Conservation (phyloP, 164 flowering plant genomes). For the Cinnamomum chago region DNA sequence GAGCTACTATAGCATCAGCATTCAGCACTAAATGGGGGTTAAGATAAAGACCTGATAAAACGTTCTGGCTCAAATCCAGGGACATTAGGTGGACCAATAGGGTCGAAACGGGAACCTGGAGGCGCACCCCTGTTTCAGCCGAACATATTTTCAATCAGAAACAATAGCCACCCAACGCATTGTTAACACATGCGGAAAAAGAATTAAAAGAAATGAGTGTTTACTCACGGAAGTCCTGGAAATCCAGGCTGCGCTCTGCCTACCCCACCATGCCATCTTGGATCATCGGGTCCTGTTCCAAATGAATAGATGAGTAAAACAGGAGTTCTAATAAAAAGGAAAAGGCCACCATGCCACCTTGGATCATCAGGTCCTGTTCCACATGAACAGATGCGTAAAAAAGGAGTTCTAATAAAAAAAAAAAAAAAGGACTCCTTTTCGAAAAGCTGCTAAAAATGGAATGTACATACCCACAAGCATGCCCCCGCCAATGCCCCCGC, state of each 20-base stretch:
- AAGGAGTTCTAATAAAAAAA: neutral
- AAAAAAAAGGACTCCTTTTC: no score
- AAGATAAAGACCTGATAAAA: slow-evolving; percentile 40
- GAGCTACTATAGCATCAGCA: no score
- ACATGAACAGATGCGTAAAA: neutral
- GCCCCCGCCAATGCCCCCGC: slow-evolving; percentile 55
- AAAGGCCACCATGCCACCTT: slow-evolving; percentile 35
- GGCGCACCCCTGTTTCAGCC: slow-evolving; percentile 54
- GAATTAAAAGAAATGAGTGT: neutral
- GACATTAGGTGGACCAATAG: slow-evolving; percentile 77
- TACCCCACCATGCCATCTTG: slow-evolving; percentile 43
- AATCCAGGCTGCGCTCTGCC: slow-evolving; percentile 27
- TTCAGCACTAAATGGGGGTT: neutral
- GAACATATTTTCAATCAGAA: slow-evolving; percentile 8
- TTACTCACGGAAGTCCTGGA: slow-evolving; percentile 47
- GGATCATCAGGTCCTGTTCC: slow-evolving; percentile 74
- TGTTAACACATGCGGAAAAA: neutral
- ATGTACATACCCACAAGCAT: slow-evolving; percentile 58
- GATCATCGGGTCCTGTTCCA: slow-evolving; percentile 70
- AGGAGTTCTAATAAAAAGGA: neutral
- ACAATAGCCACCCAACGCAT: neutral
- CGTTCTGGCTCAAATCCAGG: slow-evolving; percentile 81
- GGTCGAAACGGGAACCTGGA: slow-evolving; percentile 89
- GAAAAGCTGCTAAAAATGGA: neutral
- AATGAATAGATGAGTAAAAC: neutral